Conservation (phyloP, 345 rosid species). For the Corymbia maculata region DNA sequence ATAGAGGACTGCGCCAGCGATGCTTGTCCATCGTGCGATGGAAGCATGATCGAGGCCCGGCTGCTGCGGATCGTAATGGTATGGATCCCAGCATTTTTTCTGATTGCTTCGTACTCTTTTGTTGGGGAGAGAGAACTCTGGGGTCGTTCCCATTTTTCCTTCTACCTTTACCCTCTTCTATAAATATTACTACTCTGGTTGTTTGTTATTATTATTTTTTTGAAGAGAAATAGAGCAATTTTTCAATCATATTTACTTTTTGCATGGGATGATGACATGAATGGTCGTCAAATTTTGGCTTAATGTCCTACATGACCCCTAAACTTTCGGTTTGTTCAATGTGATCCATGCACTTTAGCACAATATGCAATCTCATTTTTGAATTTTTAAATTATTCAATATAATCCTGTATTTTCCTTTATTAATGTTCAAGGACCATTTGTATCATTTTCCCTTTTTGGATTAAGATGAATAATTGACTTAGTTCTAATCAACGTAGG, state of each 20-base stretch:
- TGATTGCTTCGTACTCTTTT: background rate
- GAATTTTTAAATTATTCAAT: background rate
- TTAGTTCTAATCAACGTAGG: background rate
- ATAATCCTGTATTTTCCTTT: too few species aligned
- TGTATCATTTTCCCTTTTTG: too few species aligned
- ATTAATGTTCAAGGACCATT: too few species aligned
- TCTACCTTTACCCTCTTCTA: background rate
- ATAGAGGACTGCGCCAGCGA: background rate
- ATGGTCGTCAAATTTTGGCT: rapidly evolving
- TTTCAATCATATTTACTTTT: background rate
- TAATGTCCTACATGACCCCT: rapidly evolving
- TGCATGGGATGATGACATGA: rapidly evolving
- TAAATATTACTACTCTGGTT: background rate
- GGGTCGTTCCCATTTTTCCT: background rate
- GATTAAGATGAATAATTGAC: background rate
- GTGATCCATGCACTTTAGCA: too few species aligned
- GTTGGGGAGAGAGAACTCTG: background rate
- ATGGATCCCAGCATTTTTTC: background rate
- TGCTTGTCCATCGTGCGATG: background rate
- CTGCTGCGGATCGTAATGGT: background rate
- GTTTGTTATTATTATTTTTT: background rate
- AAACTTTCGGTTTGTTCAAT: background rate
- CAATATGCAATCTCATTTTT: too few species aligned
- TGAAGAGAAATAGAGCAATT: background rate
- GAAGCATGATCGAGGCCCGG: background rate